Conservation (phyloP, 352 stramenopile species). For the Globisporangium okanoganense region DNA sequence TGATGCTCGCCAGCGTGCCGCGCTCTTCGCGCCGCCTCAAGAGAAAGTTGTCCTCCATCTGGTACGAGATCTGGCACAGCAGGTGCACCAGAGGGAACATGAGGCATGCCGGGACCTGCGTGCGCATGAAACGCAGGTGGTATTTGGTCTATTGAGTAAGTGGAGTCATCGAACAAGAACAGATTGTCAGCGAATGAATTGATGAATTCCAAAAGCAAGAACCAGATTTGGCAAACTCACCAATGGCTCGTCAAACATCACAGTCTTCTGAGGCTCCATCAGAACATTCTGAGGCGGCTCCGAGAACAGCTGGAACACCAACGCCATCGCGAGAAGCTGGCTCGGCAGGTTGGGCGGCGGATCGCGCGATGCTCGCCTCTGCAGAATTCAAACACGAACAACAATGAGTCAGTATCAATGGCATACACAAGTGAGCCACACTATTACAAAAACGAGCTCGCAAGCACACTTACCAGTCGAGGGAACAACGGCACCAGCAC, state of each 20-base stretch:
- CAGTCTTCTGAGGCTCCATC: conserved; percentile 70
- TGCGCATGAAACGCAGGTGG: conserved; percentile 75
- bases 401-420: neutral
- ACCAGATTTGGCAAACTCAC: conserved; percentile 31
- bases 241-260: conserved; percentile 87
- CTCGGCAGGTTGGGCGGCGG: conserved; percentile 72
- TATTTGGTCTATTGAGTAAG: conserved; percentile 66
- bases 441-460: too few relatives aligned
- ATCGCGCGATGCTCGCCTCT: conserved; percentile 66
- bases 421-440: too few relatives aligned
- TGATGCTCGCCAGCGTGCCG: conserved; percentile 67
- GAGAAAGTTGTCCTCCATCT: conserved; percentile 83
- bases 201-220: neutral
- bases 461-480: conserved; percentile 36
- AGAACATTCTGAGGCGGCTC: conserved; percentile 79
- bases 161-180: neutral
- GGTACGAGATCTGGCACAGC: conserved; percentile 86
- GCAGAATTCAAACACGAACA: conserved; percentile 2
- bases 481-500: conserved; percentile 82
- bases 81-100: conserved; percentile 85
- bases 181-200: neutral
- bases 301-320: conserved; percentile 83
- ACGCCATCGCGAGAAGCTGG: conserved; percentile 78
- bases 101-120: conserved; percentile 68
- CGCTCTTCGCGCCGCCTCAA: conserved; percentile 79